Percentiles rank a stretch among this genome's conserved stretches.
phyloP scores from a whole-genome alignment of 768 basidiomycete genomes.

The Epithele typhae region DNA sequence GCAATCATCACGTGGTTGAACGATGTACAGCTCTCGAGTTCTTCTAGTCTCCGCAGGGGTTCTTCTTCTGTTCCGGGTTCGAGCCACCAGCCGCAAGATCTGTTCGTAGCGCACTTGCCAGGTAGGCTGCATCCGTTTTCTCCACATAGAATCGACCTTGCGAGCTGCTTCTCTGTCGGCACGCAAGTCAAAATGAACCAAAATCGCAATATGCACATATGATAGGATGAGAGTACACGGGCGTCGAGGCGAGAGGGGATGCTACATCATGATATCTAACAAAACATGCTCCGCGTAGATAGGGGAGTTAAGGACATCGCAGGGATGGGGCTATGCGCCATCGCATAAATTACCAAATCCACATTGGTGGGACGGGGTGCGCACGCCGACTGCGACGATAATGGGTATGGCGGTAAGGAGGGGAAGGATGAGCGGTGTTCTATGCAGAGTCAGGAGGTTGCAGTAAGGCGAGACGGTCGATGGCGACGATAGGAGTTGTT shows the following conservation, averaged over 20 bases:
- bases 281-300: not conserved
- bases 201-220: not conserved
- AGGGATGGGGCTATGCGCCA: constrained; percentile 1
- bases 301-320: no score
- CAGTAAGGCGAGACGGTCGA: not conserved
- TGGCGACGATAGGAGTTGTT: not conserved
- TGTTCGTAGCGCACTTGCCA: no score
- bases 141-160: no score
- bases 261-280: not conserved
- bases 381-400: not conserved
- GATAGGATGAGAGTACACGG: not conserved
- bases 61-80: no score
- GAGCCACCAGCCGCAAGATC: no score
- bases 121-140: no score
- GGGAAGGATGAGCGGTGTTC: not conserved
- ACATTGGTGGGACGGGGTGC: not conserved
- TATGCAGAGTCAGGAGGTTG: not conserved
- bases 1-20: no score
- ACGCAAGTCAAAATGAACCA: not conserved
- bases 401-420: not conserved
- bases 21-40: no score
- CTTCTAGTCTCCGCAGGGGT: no score
- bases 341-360: constrained; percentile 1
- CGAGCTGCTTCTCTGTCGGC: no score
- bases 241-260: not conserved